Conservation (phyloP, 2,329 filamentous ascomycete genomes). For the Berkeleyomyces rouxiae region DNA sequence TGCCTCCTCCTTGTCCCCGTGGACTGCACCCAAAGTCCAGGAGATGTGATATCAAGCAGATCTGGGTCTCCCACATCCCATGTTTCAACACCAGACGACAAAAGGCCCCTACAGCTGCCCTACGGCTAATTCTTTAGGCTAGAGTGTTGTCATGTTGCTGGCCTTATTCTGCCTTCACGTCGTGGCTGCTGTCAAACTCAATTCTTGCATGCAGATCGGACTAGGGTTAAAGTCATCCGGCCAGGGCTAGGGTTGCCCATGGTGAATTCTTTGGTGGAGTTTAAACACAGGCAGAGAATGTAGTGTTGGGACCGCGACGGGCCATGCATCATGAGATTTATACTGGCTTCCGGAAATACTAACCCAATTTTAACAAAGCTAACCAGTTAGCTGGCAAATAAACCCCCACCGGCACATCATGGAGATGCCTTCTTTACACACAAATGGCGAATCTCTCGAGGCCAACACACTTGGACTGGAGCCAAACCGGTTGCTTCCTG, state of each 20-base stretch:
- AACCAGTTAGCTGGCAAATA: not conserved
- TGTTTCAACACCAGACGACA: not conserved
- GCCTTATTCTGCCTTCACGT: no score
- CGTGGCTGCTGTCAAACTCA: not conserved
- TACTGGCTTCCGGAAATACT: not conserved
- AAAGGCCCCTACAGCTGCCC: not conserved
- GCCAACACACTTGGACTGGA: not conserved
- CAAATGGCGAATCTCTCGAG: not conserved
- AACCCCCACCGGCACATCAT: not conserved
- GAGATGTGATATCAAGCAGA: not conserved
- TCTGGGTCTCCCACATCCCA: not conserved
- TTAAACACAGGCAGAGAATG: no score
- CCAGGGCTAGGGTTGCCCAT: no score
- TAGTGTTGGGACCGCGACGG: no score
- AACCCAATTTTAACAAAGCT: not conserved
- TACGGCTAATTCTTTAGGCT: not conserved
- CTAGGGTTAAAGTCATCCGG: no score
- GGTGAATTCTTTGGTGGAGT: no score
- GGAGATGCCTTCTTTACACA: not conserved
- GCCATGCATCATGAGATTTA: no score
- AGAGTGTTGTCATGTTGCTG: no score
- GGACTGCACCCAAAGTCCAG: not conserved
- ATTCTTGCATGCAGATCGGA: not conserved
- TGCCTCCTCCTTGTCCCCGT: not conserved
- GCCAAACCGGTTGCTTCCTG: slow-evolving; percentile 35